A percentile compares a stretch with the other conserved stretches of the same genome.
Conservation (phyloP, 2,329 filamentous ascomycete genomes). For the Madurella mycetomatis region DNA sequence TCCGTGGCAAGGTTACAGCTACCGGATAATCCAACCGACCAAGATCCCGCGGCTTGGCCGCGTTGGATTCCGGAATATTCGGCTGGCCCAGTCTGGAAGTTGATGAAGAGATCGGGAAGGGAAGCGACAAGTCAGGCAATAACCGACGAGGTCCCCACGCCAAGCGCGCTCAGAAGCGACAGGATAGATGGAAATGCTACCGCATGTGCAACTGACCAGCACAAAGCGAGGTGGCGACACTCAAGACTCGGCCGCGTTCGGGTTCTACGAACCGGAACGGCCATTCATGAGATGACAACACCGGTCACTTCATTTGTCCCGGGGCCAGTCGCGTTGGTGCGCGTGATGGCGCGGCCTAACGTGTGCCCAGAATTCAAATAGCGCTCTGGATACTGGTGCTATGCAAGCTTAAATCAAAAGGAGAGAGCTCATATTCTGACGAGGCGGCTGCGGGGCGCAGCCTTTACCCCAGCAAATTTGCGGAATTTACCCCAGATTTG, state of each 20-base stretch:
- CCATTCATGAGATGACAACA: background rate
- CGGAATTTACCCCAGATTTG: constrained; percentile 28
- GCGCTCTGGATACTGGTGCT: background rate
- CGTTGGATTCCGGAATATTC: too few species aligned
- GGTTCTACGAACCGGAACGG: constrained; percentile 9
- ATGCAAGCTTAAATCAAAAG: constrained; percentile 6
- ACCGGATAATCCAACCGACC: too few species aligned
- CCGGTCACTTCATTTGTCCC: constrained; percentile 4
- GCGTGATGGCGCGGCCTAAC: constrained; percentile 4
- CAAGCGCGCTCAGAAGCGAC: constrained; percentile 8
- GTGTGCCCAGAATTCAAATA: constrained; percentile 1
- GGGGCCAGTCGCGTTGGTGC: background rate
- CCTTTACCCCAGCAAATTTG: constrained; percentile 17
- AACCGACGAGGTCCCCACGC: constrained; percentile 1
- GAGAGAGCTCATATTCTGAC: constrained; percentile 1
- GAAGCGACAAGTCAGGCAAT: background rate
- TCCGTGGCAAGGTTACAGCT: too few species aligned
- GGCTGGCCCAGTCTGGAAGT: too few species aligned
- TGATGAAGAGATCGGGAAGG: background rate
- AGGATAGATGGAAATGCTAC: constrained; percentile 9
- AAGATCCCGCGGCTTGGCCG: background rate
- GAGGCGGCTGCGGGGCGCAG: constrained; percentile 7
- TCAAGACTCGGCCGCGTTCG: background rate
- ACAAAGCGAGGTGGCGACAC: constrained; percentile 8
- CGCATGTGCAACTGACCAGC: background rate